Evolutionary conservation across 768 basidiomycete genomes (phyloP).

Genomic region (Boletus pseudo-olivaceus): DNA sequence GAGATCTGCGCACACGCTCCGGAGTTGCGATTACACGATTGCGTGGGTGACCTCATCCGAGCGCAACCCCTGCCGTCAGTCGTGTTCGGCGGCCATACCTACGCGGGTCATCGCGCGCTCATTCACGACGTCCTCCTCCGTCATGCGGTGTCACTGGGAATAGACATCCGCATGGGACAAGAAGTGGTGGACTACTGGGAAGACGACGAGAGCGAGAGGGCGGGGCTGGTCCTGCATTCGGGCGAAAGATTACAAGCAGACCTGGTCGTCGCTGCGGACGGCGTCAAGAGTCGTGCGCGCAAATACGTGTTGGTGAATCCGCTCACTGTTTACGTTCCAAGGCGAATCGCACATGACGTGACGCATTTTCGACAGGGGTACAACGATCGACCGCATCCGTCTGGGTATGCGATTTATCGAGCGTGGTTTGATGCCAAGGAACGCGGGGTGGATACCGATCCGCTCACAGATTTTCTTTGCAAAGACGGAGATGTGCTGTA

Average conservation of each 20-base stretch:
- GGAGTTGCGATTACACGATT: constrained; percentile 15
- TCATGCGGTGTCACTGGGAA: constrained; percentile 21
- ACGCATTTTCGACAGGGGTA: constrained; percentile 16
- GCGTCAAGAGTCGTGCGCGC: constrained; percentile 22
- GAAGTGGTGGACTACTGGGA: constrained; percentile 25
- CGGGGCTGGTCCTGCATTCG: constrained; percentile 16
- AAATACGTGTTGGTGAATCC: constrained; percentile 20
- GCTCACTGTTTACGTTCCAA: background rate
- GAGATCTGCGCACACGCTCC: constrained; percentile 11
- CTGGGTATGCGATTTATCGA: constrained; percentile 29
- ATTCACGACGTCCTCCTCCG: constrained; percentile 22
- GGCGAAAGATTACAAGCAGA: constrained; percentile 20
- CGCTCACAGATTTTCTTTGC: constrained; percentile 17
- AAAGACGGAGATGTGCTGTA: constrained; percentile 19
- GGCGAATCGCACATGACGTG: background rate
- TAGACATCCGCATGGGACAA: constrained; percentile 21
- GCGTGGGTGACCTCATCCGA: constrained; percentile 19
- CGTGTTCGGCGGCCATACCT: constrained; percentile 16
- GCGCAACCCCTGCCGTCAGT: constrained; percentile 13
- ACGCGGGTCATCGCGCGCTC: constrained; percentile 23
- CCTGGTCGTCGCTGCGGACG: constrained; percentile 30
- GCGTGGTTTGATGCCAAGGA: constrained; percentile 28
- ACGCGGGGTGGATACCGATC: constrained; percentile 21
- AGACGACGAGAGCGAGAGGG: background rate
- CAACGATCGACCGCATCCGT: constrained; percentile 24